Base-by-base conservation (phyloP, 345 rosid genomes). In the Fremontodendron californicum region DNA sequence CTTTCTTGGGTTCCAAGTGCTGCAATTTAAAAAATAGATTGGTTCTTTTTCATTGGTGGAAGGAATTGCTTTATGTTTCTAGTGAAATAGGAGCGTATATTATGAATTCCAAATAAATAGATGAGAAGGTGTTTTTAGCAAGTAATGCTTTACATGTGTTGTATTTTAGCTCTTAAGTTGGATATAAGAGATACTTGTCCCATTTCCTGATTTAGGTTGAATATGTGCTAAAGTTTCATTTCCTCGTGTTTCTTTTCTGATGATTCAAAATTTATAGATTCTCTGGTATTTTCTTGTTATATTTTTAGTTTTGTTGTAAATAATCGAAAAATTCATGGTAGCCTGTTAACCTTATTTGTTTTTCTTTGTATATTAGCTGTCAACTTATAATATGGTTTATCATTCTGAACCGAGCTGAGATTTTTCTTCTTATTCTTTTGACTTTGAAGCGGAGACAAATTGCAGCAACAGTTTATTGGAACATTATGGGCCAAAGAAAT, bases 401-500 rank as follows among this genome's bases (percentile, higher is more conserved):
- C 23, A 23, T 78, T 71, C 62, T 5, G 13, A 55, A 19, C 3
- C 72, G 61, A 68, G 76, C 81, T 55, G 43, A 45, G 31, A 76
- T 15, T 2, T 57, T 10, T n/a, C n/a, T 78, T 43, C 12, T 76
- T 39, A 76, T 46, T 79, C 19, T 49, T 18, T 75, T 73, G 60
- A 45, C 62, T 61, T 73, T 40, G 65, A 75, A 39, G 55, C 81
- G 81, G 86, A 86, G 81, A 13, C 67, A 78, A 73, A 73, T 80
- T 79, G 74, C 71, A 65, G 33, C 64, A 73, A 40, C 25, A 12
- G 63, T 39, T 73, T 72, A 13, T 51, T 45, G 64, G 76, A 76
- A 79, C 77, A 82, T 42, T 48, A 90, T 90, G 97, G 88, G 89
- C 71, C 87, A 84, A 60, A 85, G 92, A 83, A 83, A 83, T 78